phyloP scores from a whole-genome alignment of 2,329 filamentous ascomycete genomes.

The Lanzia echinophila region DNA sequence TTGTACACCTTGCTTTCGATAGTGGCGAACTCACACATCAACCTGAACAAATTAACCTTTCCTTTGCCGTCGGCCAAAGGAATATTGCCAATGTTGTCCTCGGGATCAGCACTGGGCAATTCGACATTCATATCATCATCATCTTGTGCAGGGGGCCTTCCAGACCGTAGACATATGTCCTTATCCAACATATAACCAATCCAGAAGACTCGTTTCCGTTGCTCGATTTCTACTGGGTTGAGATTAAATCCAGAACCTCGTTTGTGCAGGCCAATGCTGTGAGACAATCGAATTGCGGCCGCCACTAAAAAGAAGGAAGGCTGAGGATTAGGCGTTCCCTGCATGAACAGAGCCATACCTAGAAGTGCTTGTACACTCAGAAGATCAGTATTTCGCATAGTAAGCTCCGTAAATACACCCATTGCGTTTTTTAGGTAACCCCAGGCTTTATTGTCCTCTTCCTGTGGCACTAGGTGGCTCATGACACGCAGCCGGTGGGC shows the following conservation, averaged over 20 bases:
- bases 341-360: slow-evolving; percentile 89
- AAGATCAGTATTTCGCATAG: slow-evolving; percentile 92
- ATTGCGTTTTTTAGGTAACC: slow-evolving; percentile 94
- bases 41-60: slow-evolving; percentile 90
- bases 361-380: slow-evolving; percentile 89
- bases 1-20: slow-evolving; percentile 96
- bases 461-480: slow-evolving; percentile 84
- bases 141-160: slow-evolving; percentile 64
- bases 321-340: slow-evolving; percentile 94
- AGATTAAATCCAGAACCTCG: slow-evolving; percentile 87
- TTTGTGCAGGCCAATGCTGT: slow-evolving; percentile 94
- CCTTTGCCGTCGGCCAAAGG: slow-evolving; percentile 80
- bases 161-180: slow-evolving; percentile 67
- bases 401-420: slow-evolving; percentile 84
- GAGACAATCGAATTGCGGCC: slow-evolving; percentile 81
- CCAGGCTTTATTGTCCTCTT: slow-evolving; percentile 94
- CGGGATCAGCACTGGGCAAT: slow-evolving; percentile 81
- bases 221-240: slow-evolving; percentile 89
- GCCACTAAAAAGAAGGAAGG: slow-evolving; percentile 87
- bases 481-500: slow-evolving; percentile 88
- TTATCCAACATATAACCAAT: slow-evolving; percentile 70
- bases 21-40: slow-evolving; percentile 84
- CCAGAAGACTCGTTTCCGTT: slow-evolving; percentile 74
- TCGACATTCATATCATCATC: slow-evolving; percentile 93
- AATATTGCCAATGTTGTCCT: slow-evolving; percentile 91